Base-by-base conservation (phyloP, 768 basidiomycete genomes). In the Boletus reticulatus region DNA sequence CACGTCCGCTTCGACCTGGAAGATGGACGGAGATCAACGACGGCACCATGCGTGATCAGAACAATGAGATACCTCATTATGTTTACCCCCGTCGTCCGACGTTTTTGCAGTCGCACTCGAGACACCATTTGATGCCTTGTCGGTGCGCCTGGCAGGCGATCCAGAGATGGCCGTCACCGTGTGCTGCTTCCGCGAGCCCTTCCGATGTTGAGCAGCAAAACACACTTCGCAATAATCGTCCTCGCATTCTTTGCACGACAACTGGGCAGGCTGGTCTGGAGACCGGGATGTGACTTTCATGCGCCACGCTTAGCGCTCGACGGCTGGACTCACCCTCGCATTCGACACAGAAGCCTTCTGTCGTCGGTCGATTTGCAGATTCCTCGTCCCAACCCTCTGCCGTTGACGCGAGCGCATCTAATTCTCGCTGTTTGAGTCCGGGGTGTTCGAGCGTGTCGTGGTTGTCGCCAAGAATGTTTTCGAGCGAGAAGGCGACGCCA, bases 161-260 rank as follows among this genome's bases (percentile, higher is more conserved):
- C 57, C 59, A 13, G 65, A 59, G 34, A 90, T 62, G 38, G 81
- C 74, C 60, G 78, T 85, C 14, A 76, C 74, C 7, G 71, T 65
- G 67, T 93, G 92, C 37, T 68, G 70, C 69, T 86, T 91, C 47
- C 92, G 79, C 3, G 84, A 78, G 9, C 92, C 92, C 62, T 93
- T 94, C 45, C 91, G 76, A 69, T 94, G 92, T 65, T 89, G 89
- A 1, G 91, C 82, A 11, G 87, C 81, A 68, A 88, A 94, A 76
- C 92, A 94, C 22, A 94, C 92, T 66, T 92, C 87, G 57, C 92
- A 93, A 64, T 84, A 93, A 19, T 77, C 70, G 66, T 93, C 92
- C 4, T 65, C 73, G 67, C 92, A 94, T 12, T 80, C 78, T 64
- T 87, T 83, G 65, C 92, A 94, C 48, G 76, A 70, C 20, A 93